Base-by-base conservation (phyloP, 371 early-diverging fungal genomes). In the Sporodiniella umbellata region DNA sequence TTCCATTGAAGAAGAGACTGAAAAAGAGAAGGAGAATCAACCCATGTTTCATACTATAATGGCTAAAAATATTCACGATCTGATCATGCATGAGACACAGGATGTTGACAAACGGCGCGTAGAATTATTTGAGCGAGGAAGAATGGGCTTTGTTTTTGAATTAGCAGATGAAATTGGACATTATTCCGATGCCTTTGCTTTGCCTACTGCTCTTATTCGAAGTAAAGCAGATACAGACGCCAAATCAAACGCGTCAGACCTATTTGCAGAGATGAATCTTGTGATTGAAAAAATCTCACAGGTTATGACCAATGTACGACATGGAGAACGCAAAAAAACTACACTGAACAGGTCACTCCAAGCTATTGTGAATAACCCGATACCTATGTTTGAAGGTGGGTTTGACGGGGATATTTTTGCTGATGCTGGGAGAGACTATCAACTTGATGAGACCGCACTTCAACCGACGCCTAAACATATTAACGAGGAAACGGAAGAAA, bases 351-450 rank as follows among this genome's bases (percentile, higher is more conserved):
- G 44, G 55, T 45, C 51, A 58, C 61, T 22, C 55, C 48, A 17
- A 37, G 49, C 30, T 64, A 69, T 53, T 4, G 51, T 52, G 21
- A 50, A 26, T 25, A 46, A 56, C 24, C 62, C 56, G 6, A 38
- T 50, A 10, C 49, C 62, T 15, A 47, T 62, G 42, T 26, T 28
- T 10, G 57, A 62, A n/a, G 62, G 56, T 46, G 50, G 42, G 2
- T 62, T 62, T 30, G 50, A 47, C 24, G 62, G 81, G 4, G 93
- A 92, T 68, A 95, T 95, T 17, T 95, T 95, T 81, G 89, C 82
- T 4, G 95, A 89, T 53, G 93, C 72, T 0, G 94, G 93, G 3
- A 64, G 85, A 0, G 90, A 92, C 42, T 95, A 95, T 55, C 60
- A 64, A 14, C 58, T 90, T 6, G 77, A 79, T 40, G 72, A 72